Evolutionary conservation across 2,329 filamentous ascomycete genomes (phyloP), one percentile per base, ranked within the genome.

Genomic region (Simplicillium aogashimaense): DNA sequence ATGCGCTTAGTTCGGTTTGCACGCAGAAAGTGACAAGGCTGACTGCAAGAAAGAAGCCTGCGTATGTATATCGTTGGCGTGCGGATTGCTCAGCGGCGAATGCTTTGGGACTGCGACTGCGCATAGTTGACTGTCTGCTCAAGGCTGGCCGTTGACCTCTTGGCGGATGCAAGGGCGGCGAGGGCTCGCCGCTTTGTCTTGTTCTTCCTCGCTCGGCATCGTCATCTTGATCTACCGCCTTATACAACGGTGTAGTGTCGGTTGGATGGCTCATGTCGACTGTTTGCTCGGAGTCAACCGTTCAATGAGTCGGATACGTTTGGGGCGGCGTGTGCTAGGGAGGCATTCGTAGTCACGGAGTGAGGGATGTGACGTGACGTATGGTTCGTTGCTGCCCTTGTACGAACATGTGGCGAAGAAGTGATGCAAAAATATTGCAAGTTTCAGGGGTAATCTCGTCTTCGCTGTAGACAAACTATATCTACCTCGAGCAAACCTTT

Each of bases 1-100:
- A 89, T 9, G 94, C 81, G 10, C 89, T 90, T 40, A 94, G 87
- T 69, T 97, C 90, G 3, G 92, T 97, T 73, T 98, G 92, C 6
- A 95, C 70, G 36, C 87, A 86, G 59, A 98, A 98, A 55, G 85
- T 83, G 43, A 94, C 66, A 54, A 98, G 70, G 56, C 85, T 92
- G 50, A 95, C 57, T 25, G 83, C 64, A 45, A 98, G 72, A 61
- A 95, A 95, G 49, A 88, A 76, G 38, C 76, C 81, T 2, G 92
- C 90, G 57, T 90, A 86, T 17, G 84, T 82, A 63, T 98, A 97
- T 63, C 87, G 87, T 56, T 78, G 83, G 55, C 77, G 76, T 29
- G 86, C 88, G 25, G 60, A 53, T 15, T 55, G 54, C 40, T 55
- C 55, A 31, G 57, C 58, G 13, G 57, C 58, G 34, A 52, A 53